Evolutionary conservation across 371 early-diverging fungal genomes (phyloP), one percentile per base, ranked within the genome.

Genomic region (Rhizopus microsporus): DNA sequence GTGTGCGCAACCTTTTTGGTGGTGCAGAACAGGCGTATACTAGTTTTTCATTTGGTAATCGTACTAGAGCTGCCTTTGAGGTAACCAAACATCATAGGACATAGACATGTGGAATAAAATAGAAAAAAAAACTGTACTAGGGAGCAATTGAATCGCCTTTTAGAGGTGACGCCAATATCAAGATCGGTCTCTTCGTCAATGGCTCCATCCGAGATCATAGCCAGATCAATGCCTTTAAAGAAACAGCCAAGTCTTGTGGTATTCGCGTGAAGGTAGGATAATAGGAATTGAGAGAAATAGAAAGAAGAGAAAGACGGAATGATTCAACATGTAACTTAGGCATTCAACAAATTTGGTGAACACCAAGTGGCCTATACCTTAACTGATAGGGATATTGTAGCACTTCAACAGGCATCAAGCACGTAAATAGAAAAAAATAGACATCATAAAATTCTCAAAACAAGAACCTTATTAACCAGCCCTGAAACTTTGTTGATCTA

Each of bases 1-100:
- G 74, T 17, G 56, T 87, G 33, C 77, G 89, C 59, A 94, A 95
- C 59, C 67, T 88, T 10, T 88, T 91, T 65, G 95, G 95, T 33
- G 88, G 85, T 43, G 95, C 88, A n/a, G 95, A 95, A 70, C 75
- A 81, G 13, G 57, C 88, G 5, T 79, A 72, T 55, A 77, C 81
- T 5, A 87, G 76, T 62, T 84, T 84, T 42, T 67, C 85, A 34
- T 84, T 92, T 51, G 88, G 88, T 43, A 88, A 79, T 46, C 81
- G 83, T 54, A 89, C 88, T 12, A 85, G 80, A 47, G 81, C 88
- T 30, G 81, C 88, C 31, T 78, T 87, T 57, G 87, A 88, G 78
- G 88, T 85, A 74, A 30, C 7, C 29, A 30, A 12, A 17, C 39
- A 3, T 13, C 9, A 23, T 7, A 39, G n/a, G 40, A 39, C 12